phyloP scores from a whole-genome alignment of 306 rosid species.

The Citrullus mucosospermus region DNA sequence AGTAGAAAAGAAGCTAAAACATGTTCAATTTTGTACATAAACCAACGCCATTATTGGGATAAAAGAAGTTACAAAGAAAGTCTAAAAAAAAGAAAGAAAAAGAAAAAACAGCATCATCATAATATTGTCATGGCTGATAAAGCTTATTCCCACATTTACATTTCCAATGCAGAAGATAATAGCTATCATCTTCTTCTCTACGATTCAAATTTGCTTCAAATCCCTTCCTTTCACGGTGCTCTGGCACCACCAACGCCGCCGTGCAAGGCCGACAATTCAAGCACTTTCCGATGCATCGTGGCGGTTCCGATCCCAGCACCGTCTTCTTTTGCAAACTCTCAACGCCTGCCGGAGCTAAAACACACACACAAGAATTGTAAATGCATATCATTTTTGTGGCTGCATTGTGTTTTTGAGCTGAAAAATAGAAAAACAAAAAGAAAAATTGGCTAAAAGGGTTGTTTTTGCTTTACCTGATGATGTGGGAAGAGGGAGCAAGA shows the following conservation, averaged over 20 bases:
- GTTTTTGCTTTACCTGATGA: neutral
- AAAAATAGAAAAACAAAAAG: neutral
- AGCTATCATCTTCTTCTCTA: slow-evolving; percentile 38
- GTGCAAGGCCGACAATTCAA: slow-evolving; percentile 69
- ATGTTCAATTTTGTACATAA: neutral
- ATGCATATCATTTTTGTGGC: neutral
- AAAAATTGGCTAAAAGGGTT: neutral
- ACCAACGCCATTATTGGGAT: neutral
- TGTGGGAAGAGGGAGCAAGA: neutral
- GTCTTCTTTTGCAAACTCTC: slow-evolving; percentile 5
- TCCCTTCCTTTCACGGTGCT: slow-evolving; percentile 24
- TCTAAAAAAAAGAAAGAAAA: neutral
- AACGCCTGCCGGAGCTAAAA: neutral
- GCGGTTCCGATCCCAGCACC: slow-evolving; percentile 85
- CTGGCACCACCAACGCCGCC: slow-evolving; percentile 61
- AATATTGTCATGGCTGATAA: slow-evolving; percentile 41
- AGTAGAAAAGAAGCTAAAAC: neutral
- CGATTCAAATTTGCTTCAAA: slow-evolving; percentile 16
- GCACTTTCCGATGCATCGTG: slow-evolving; percentile 63
- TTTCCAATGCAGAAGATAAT: slow-evolving; percentile 80
- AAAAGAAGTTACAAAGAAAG: neutral
- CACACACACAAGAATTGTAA: neutral
- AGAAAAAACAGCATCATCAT: neutral
- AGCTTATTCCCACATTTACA: slow-evolving; percentile 73
- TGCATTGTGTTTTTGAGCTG: neutral